These are phyloP conservation scores for Patellifolia procumbens DNA, from an alignment of 179 eudicot genomes.

Conservation along the genomic window DNA sequence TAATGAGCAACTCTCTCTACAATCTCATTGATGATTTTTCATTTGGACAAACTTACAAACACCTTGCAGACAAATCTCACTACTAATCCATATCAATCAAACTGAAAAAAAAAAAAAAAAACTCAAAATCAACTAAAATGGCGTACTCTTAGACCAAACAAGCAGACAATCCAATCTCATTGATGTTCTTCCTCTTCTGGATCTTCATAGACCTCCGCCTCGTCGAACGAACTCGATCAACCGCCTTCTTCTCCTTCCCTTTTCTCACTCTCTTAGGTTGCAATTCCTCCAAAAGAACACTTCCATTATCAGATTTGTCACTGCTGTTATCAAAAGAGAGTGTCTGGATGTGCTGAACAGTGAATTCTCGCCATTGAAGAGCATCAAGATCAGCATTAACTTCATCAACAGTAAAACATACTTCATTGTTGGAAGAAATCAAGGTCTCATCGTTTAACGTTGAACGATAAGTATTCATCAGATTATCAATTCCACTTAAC, in stretches of 20 bases:
- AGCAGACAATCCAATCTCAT: slow-evolving; percentile 10
- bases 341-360: slow-evolving; percentile 14
- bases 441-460: background rate
- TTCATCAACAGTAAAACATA: slow-evolving; percentile 9
- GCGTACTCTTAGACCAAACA: background rate
- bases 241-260: slow-evolving; percentile 21
- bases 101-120: too few species aligned
- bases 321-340: background rate
- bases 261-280: background rate
- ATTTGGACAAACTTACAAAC: slow-evolving; percentile 9
- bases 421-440: background rate
- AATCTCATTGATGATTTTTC: background rate
- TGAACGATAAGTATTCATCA: background rate
- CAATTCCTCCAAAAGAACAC: slow-evolving; percentile 1
- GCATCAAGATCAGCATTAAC: slow-evolving; percentile 25
- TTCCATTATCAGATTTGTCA: background rate
- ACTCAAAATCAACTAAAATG: background rate
- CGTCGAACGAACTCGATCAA: slow-evolving; percentile 20
- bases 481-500: background rate
- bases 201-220: slow-evolving; percentile 23
- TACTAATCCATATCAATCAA: too few species aligned
- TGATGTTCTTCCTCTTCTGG: slow-evolving; percentile 13
- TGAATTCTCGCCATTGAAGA: slow-evolving; percentile 23
- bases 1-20: background rate
- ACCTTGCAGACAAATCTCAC: background rate